Base-by-base conservation (phyloP, 2,329 filamentous ascomycete genomes). In the Colletotrichum abscissum region DNA sequence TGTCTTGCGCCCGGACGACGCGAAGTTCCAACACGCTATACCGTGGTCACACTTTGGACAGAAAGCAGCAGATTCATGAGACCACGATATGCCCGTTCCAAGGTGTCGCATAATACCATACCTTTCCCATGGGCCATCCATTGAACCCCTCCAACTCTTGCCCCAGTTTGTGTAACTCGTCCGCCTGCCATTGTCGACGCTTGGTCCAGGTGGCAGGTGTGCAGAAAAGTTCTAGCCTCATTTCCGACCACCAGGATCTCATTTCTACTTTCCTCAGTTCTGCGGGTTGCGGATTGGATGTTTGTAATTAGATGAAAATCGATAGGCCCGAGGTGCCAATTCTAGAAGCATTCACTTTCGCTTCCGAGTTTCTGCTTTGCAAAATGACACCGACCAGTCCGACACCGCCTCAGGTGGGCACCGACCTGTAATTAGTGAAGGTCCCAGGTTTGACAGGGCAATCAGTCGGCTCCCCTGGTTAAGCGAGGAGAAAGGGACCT, bases 321-420 rank as follows among this genome's bases (percentile, higher is more conserved):
- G n/a, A 64, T 59, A 54, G 69, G 54, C 59, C 59, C 59, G 24
- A 59, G 24, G 54, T 72, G 58, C 42, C 59, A 24, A 35, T 69
- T 72, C 54, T 60, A 72, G 59, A 69, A 72, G 59, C 63, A 35
- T 56, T 54, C 70, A 72, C 70, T 72, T 22, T 72, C 70, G 70
- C 70, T 72, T 72, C 59, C 38, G 63, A 52, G 35, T 49, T 60
- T 55, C 30, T 28, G 28, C 42, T 55, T 63, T 42, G 46, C 46
- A 63, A 22, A 69, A 49, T 26, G 33, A 30, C 55, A 30, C 46
- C 57, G 38, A 42, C 38, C 16, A 42, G 38, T 19, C 38, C 38
- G 69, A 72, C 67, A 72, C 66, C 66, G 70, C 70, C 69, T 72
- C 69, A 59, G 69, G 59, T 63, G 60, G 46, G 52, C 68, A 55